Evolutionary conservation across 2,329 filamentous ascomycete genomes (phyloP), one percentile per base, ranked within the genome.

Genomic region (Monilinia fructicola): DNA sequence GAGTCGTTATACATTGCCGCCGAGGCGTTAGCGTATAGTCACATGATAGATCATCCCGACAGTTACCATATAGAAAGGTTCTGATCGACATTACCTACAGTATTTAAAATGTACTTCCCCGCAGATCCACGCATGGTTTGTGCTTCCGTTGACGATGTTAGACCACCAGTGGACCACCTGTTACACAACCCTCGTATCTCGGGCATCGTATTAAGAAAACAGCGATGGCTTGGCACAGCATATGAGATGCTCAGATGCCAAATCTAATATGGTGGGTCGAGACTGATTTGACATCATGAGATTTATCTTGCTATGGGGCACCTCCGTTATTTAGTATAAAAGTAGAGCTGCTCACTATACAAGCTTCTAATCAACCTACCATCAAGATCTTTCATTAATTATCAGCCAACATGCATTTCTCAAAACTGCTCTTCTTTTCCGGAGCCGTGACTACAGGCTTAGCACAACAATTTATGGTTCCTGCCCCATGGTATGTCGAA

Each of bases 401-500:
- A 23, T 61, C n/a, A 38, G 26, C 12, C 18, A 46, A 14, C 18
- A 64, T 64, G 61, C 52, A 54, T 4, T 64, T 64, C 23, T 64
- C 50, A 56, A 64, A 46, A 31, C 50, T 55, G 7, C 38, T 64
- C 6, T 16, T 46, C 12, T 23, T 64, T 31, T 56, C 50, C 14
- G 61, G 44, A 21, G 44, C 58, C 44, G 26, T 61, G 12, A 40
- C 58, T 21, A 48, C 28, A 21, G 44, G 44, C n/a, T 31, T 61
- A 38, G 53, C 62, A 9, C 53, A 50, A 50, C 16, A 66, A 55
- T 31, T 67, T 11, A 54, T 54, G 38, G 70, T 71, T 38, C 69
- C 70, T 2, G 54, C 66, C 11, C 70, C 70, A 23, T 71, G 70
- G 70, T 35, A 35, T 26, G 64, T 71, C 18, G 31, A 67, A n/a